Base-by-base conservation (phyloP, 2,329 filamentous ascomycete genomes). In the Byssothecium circinans region DNA sequence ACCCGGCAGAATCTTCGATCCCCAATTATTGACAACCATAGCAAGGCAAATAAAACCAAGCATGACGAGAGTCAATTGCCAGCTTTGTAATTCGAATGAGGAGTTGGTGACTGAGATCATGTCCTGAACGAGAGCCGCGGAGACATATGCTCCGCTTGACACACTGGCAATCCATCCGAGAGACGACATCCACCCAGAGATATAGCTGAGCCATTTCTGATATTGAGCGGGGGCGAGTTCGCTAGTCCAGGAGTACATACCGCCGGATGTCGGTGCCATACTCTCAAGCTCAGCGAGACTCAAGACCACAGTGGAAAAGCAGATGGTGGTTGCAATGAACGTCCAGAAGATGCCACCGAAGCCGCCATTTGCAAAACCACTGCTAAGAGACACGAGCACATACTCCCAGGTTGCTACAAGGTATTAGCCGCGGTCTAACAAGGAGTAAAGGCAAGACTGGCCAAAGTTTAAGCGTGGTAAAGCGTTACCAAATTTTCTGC, bases 401-500 rank as follows among this genome's bases (percentile, higher is more conserved):
- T 74, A 72, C 59, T 82, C 80, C 80, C 80, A 83, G 0, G 80
- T 81, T 40, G 76, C 75, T 36, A 19, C 15, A 19, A n/a, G n/a
- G n/a, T n/a, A n/a, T n/a, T n/a, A n/a, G n/a, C n/a, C n/a, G n/a
- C n/a, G n/a, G n/a, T n/a, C n/a, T n/a, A n/a, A n/a, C n/a, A n/a
- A n/a, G n/a, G n/a, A n/a, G n/a, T n/a, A n/a, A n/a, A n/a, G n/a
- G n/a, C n/a, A n/a, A n/a, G n/a, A n/a, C n/a, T n/a, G n/a, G n/a
- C n/a, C n/a, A n/a, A n/a, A n/a, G n/a, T n/a, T n/a, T n/a, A n/a
- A n/a, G n/a, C n/a, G n/a, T n/a, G n/a, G n/a, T n/a, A n/a, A n/a
- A n/a, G n/a, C n/a, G n/a, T n/a, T n/a, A n/a, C n/a, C n/a, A n/a
- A n/a, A n/a, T n/a, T n/a, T n/a, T n/a, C n/a, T n/a, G n/a, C n/a